These are phyloP conservation scores for Neonectria coccinea DNA, from an alignment of 2,329 filamentous ascomycete species.

Conservation along the genomic window DNA sequence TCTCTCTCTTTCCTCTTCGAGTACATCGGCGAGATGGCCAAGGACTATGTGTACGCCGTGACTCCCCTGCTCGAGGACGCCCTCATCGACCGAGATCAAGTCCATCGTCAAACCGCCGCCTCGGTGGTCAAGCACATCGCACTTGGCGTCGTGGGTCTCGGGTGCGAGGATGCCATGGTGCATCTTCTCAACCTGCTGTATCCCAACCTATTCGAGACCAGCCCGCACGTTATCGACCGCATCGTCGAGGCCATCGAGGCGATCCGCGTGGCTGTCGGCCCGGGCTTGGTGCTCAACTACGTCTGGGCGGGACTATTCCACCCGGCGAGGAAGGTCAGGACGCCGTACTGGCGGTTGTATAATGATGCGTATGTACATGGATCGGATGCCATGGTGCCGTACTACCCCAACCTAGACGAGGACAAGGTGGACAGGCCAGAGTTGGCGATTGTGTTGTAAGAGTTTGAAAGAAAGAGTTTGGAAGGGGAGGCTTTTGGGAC, in stretches of 20 bases:
- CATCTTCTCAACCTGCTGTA: conserved; percentile 96
- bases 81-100: conserved; percentile 96
- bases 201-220: conserved; percentile 97
- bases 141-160: conserved; percentile 94
- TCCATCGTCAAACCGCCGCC: conserved; percentile 95
- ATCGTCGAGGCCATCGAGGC: conserved; percentile 98
- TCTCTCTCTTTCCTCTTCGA: conserved; percentile 97
- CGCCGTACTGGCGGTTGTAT: conserved; percentile 96
- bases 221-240: conserved; percentile 96
- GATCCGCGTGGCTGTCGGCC: conserved; percentile 91
- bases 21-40: conserved; percentile 99
- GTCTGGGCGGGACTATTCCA: conserved; percentile 98
- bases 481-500: conserved; percentile 19
- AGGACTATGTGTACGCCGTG: conserved; percentile 99
- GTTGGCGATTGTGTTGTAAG: conserved; percentile 83
- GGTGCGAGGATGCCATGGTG: conserved; percentile 98
- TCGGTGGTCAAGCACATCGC: conserved; percentile 98
- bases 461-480: conserved; percentile 47
- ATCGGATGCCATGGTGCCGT: conserved; percentile 95
- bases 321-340: conserved; percentile 91
- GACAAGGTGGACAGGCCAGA: conserved; percentile 84
- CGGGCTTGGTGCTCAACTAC: conserved; percentile 95
- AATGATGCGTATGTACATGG: conserved; percentile 96
- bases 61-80: conserved; percentile 96
- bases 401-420: conserved; percentile 89